Base-by-base conservation (phyloP, 139 green algal genomes). In the Chlamydomonas applanata region DNA sequence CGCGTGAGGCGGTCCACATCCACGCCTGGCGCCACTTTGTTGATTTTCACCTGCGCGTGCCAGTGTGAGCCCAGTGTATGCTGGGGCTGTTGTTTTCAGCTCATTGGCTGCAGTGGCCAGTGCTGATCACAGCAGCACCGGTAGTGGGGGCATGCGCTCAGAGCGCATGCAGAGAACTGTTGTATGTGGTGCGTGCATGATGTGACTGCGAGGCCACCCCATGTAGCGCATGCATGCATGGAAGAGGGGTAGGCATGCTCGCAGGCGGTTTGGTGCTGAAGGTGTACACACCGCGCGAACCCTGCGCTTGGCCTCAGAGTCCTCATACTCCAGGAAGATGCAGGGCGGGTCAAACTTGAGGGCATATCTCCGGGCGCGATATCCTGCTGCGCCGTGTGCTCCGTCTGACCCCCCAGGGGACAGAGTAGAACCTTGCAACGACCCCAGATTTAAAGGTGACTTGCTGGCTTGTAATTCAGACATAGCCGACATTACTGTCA, bases 291-390 rank as follows among this genome's bases (percentile, higher is more conserved):
- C 79, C 69, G 74, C 72, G 19, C 79, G 60, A 16, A 84, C 79
- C 4, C 79, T 40, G 1, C 69, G 60, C 62, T 79, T 80, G 19
- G 32, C 53, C 1, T 4, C 45, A 16, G 29, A 14, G 20, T 80
- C 79, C n/a, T 84, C 72, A 67, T 84, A 84, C 54, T 84, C 79
- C 1, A 84, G 61, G 49, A 76, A 84, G 9, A 84, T 59, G 32
- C 69, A 76, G 3, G 79, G 79, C 13, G 79, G 79, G 7, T 78
- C 1, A 33, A 76, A 75, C 29, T 84, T 84, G 3, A 80, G 27
- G 1, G 73, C 79, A 49, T 78, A 84, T 1, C 79, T 69, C 32
- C 25, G 72, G 1, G 79, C 79, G 7, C 40, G 7, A 11, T 49
- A 49, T 49, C 40, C 40, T 11, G 11, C 7, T 7, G 40, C 11